These are phyloP conservation scores for Lactarius psammicola DNA, from an alignment of 768 basidiomycete species.

Conservation along the genomic window DNA sequence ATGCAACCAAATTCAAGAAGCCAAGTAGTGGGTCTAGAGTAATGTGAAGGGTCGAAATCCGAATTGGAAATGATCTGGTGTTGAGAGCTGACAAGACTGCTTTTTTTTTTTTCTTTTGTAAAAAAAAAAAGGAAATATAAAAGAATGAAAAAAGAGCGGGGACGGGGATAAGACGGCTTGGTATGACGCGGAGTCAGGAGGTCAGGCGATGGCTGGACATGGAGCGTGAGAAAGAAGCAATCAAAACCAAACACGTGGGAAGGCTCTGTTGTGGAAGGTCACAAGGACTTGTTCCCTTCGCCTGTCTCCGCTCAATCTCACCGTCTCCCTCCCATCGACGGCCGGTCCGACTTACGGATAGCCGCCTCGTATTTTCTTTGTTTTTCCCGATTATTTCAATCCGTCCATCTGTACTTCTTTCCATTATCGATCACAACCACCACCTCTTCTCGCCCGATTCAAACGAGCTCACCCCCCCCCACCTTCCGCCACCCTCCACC, in stretches of 20 bases:
- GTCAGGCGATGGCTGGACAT: no score
- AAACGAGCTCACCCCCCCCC: constrained; percentile 22
- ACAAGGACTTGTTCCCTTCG: constrained; percentile 25
- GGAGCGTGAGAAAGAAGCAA: constrained; percentile 28
- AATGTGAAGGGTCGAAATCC: no score
- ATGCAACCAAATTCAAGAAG: no score
- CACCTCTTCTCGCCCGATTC: constrained; percentile 13
- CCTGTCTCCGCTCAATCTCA: constrained; percentile 24
- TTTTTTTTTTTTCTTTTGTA: no score
- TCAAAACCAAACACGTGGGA: constrained; percentile 30
- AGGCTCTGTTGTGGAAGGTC: constrained; percentile 14
- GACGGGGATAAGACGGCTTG: no score
- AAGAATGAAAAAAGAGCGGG: no score
- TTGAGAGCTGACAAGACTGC: no score
- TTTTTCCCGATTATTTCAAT: constrained; percentile 15
- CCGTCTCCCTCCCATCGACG: constrained; percentile 18
- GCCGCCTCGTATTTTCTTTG: constrained; percentile 15
- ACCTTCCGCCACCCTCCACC: constrained; percentile 4
- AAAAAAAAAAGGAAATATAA: no score
- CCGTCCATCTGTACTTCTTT: neutral
- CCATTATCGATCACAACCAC: constrained; percentile 8
- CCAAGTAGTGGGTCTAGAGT: no score
- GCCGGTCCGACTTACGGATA: constrained; percentile 12
- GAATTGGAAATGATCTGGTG: no score
- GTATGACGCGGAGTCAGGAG: neutral